Base-by-base conservation (phyloP, 805 yeast genomes). In the Cyberlindnera mrakii region DNA sequence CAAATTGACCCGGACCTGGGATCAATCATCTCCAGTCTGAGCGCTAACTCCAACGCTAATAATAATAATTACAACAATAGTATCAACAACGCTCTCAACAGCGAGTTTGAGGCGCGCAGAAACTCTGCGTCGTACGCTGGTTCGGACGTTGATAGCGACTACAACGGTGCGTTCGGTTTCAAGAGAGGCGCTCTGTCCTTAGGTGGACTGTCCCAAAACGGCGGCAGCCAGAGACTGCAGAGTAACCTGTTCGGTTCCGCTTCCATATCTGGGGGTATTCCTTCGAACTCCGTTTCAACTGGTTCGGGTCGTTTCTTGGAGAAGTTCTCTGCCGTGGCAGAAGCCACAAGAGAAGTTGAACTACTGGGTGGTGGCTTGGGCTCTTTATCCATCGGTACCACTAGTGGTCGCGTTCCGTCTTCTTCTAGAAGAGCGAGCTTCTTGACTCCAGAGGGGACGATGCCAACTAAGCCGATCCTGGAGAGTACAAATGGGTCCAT, bases 271-370 rank as follows among this genome's bases (percentile, higher is more conserved):
- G 81, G 79, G 15, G 80, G 78, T 8, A 36, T 43, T 14, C 64
- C 54, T 44, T 49, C 55, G 46, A 51, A 49, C 27, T 36, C 61
- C 29, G 33, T 59, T 4, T 41, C 48, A 20, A 41, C 57, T 33
- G 64, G 64, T 2, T 51, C 64, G 7, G 65, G 70, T 16, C 67
- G 75, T 39, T 81, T 81, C 53, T 63, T 81, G 48, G 81, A 77
- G 48, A 80, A 79, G 60, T 81, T 81, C 54, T 67, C 82, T 6
- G 66, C 78, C 2, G 82, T 81, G 15, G 82, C 84, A 6, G 86
- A 81, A 44, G 82, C 83, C 38, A 81, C 88, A 0, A 68, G 83
- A 53, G 88, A 81, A 50, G 68, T 80, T 36, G 86, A 80, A 51
- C 51, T 72, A 13, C 55, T 72, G 17, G 65, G 66, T 37, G 66